Conservation (phyloP, 2,329 filamentous ascomycete genomes). For the Zymoseptoria pseudotritici region DNA sequence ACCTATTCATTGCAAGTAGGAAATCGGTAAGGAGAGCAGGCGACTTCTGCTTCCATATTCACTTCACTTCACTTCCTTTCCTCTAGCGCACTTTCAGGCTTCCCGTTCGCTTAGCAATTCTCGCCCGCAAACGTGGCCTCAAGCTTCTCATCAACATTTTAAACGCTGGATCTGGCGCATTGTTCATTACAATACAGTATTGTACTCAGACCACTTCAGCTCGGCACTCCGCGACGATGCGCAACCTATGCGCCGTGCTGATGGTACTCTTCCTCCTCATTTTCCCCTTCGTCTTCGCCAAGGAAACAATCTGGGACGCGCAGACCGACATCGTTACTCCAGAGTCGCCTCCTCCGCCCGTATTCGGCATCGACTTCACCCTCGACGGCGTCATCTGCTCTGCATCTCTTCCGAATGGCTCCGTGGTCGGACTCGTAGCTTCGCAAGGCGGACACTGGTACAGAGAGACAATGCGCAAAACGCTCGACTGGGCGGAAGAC, state of each 20-base stretch:
- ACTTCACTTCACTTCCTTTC: not conserved
- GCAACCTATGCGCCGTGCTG: not conserved
- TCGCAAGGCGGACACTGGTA: not conserved
- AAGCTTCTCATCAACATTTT: not conserved
- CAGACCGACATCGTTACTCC: too few species aligned
- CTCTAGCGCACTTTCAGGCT: not conserved
- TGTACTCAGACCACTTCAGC: not conserved
- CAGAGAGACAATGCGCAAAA: not conserved
- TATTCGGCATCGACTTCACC: not conserved
- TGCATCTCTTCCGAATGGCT: not conserved
- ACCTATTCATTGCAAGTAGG: not conserved
- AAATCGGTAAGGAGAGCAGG: not conserved
- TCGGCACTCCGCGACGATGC: not conserved
- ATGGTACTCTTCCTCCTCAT: not conserved
- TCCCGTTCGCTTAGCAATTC: not conserved
- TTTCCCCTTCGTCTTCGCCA: too few species aligned
- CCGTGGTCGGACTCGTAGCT: not conserved
- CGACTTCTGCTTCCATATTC: not conserved
- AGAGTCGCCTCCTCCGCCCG: not conserved
- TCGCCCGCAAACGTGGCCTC: not conserved
- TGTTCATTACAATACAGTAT: not conserved
- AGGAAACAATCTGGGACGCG: too few species aligned
- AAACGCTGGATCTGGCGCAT: not conserved
- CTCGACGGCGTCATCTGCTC: not conserved
- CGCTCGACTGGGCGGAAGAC: not conserved